Conservation (phyloP, 176 grass and related monocot genomes). For the Elaeis guineensis region DNA sequence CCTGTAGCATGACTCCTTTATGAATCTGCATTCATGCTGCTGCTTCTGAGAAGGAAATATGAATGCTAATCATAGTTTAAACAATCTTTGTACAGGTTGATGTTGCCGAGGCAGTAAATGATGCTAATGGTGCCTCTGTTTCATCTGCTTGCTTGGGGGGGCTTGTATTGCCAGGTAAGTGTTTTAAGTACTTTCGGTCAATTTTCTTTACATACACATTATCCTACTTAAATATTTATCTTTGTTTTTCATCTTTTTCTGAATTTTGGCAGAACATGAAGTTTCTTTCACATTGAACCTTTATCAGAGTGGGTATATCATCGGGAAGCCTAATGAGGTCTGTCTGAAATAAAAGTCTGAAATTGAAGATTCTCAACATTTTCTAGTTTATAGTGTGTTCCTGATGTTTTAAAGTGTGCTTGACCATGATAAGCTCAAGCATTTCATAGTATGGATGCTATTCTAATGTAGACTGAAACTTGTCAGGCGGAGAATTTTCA, state of each 20-base stretch:
- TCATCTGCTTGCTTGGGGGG: constrained; percentile 21
- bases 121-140: constrained; percentile 38
- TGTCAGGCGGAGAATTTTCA: constrained; percentile 54
- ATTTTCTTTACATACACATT: constrained; percentile 6
- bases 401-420: too few species aligned
- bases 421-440: too few species aligned
- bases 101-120: constrained; percentile 6
- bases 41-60: too few species aligned
- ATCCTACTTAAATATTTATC: constrained; percentile 17
- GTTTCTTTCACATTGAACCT: constrained; percentile 93
- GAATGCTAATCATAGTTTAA: background rate
- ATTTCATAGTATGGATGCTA: too few species aligned
- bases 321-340: constrained; percentile 69
- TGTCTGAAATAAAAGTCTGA: constrained; percentile 18
- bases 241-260: background rate
- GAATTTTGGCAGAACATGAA: constrained; percentile 51
- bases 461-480: background rate
- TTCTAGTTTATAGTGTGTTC: too few species aligned
- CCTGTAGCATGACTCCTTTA: too few species aligned
- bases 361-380: too few species aligned
- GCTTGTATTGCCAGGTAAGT: constrained; percentile 14
- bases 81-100: constrained; percentile 13
- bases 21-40: too few species aligned
- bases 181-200: constrained; percentile 10
- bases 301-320: constrained; percentile 73